A percentile compares a stretch with the other conserved stretches of the same genome.
phyloP scores from a whole-genome alignment of 164 flowering plant genomes.

The Liriodendron chinense region DNA sequence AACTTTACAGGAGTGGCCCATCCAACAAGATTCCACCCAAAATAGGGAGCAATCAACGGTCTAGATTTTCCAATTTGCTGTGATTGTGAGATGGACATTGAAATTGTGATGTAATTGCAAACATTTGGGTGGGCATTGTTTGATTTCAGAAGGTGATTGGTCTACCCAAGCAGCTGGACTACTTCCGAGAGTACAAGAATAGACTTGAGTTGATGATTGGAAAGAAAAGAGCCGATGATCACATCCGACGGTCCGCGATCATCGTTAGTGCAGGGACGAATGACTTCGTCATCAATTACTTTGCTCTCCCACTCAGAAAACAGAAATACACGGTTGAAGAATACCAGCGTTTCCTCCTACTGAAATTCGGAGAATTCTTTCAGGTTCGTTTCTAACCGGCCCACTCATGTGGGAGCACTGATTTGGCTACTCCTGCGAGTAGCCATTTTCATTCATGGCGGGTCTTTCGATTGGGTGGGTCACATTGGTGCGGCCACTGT shows the following conservation, averaged over 20 bases:
- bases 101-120: no score
- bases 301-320: constrained; percentile 20
- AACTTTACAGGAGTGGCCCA: no score
- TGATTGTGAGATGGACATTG: no score
- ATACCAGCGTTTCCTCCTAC: constrained; percentile 33
- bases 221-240: constrained; percentile 1
- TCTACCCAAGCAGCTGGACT: constrained; percentile 12
- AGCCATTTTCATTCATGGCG: no score
- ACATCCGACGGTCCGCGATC: constrained; percentile 8
- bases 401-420: no score
- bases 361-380: constrained; percentile 11
- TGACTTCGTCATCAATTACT: constrained; percentile 40
- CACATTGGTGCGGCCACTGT: no score
- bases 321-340: constrained; percentile 14
- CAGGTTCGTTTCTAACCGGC: constrained; percentile 25
- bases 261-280: constrained; percentile 41
- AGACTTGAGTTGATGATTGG: constrained; percentile 1
- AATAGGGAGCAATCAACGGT: no score
- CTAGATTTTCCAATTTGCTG: no score
- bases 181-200: constrained; percentile 10
- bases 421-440: no score
- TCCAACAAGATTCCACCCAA: no score
- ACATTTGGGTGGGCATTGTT: no score
- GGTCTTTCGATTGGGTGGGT: no score
- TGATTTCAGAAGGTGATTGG: constrained; percentile 13